phyloP scores from a whole-genome alignment of 345 rosid genomes.

The Salix dunnii region DNA sequence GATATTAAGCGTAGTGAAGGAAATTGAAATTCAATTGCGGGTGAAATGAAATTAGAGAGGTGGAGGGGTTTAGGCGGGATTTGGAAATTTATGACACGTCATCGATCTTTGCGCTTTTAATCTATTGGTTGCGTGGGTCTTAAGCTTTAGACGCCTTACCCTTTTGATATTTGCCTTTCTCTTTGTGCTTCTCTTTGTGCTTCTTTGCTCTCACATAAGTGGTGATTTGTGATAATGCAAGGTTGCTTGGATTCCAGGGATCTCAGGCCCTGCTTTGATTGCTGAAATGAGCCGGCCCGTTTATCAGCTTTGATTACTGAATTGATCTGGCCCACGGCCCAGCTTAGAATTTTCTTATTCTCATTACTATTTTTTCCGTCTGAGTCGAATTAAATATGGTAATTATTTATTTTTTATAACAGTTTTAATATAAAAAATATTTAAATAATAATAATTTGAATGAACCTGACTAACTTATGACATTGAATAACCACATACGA shows the following conservation, averaged over 20 bases:
- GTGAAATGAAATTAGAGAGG: slow-evolving; percentile 45
- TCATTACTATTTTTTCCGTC: too few relatives aligned
- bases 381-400: too few relatives aligned
- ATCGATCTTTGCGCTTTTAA: slow-evolving; percentile 43
- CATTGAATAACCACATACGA: too few relatives aligned
- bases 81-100: slow-evolving; percentile 62
- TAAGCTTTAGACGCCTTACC: slow-evolving; percentile 23
- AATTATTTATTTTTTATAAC: too few relatives aligned
- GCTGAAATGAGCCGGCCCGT: not conserved
- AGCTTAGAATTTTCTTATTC: not conserved
- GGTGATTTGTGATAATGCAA: not conserved
- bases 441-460: too few relatives aligned
- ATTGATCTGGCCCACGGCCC: not conserved
- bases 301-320: too few relatives aligned
- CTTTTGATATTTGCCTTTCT: not conserved
- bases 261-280: not conserved
- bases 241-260: not conserved
- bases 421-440: too few relatives aligned
- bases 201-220: slow-evolving; percentile 35
- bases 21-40: slow-evolving; percentile 79
- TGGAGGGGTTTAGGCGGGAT: slow-evolving; percentile 81
- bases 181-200: slow-evolving; percentile 48
- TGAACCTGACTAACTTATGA: too few relatives aligned
- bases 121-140: slow-evolving; percentile 23
- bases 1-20: slow-evolving; percentile 38